Conservation (phyloP, 1,139 yeast genomes). For the Nematodospora anomalae region DNA sequence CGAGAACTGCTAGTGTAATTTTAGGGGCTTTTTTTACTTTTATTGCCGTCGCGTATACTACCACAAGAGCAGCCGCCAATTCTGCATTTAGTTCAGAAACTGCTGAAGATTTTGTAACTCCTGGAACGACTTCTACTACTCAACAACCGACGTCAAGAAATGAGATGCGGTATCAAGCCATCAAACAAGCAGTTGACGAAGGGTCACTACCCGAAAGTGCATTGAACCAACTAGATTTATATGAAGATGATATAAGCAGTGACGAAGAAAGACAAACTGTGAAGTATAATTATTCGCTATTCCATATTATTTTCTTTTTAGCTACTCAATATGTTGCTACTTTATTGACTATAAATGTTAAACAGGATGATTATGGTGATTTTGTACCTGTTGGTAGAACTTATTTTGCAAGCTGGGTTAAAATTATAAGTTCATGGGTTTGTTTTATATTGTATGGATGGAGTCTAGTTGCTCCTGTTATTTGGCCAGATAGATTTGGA, state of each 20-base stretch:
- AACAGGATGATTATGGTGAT: constrained; percentile 80
- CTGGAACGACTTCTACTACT: constrained; percentile 31
- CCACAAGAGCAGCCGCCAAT: constrained; percentile 90
- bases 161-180: constrained; percentile 84
- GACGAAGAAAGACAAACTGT: constrained; percentile 64
- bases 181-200: constrained; percentile 89
- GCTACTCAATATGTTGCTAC: constrained; percentile 99
- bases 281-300: constrained; percentile 82
- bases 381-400: constrained; percentile 98
- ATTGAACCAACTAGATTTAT: constrained; percentile 65
- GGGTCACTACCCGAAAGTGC: constrained; percentile 96
- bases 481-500: constrained; percentile 85
- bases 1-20: constrained; percentile 84
- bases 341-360: constrained; percentile 85
- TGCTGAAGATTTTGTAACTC: constrained; percentile 10
- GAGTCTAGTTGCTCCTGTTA: constrained; percentile 87
- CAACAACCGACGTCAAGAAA: constrained; percentile 61
- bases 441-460: constrained; percentile 85
- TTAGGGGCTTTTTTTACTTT: constrained; percentile 93
- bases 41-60: constrained; percentile 93
- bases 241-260: constrained; percentile 39
- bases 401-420: constrained; percentile 92
- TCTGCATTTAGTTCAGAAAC: constrained; percentile 52
- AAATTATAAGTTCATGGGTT: constrained; percentile 88
- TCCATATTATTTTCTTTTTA: constrained; percentile 87